Evolutionary conservation across 108 stramenopile genomes (phyloP), one percentile per base, ranked within the genome.

Genomic region (Cyclostephanos invisitatus): DNA sequence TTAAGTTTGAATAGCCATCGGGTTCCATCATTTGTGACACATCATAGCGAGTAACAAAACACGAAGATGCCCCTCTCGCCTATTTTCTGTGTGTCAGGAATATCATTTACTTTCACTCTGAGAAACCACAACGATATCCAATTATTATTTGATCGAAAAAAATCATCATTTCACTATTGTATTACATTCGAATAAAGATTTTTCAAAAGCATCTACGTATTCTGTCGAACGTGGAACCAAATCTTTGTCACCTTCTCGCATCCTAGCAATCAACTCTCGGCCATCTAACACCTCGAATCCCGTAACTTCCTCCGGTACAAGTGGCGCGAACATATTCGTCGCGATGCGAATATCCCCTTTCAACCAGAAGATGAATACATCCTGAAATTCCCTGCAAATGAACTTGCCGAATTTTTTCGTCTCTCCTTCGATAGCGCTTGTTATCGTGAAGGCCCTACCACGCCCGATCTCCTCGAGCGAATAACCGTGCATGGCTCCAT

Each of bases 301-400:
- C 1, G 60, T 20, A 17, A 80, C 79, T 67, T 80, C 79, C 38
- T 73, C 72, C 53, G 64, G 56, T 3, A 64, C 72, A 32, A 69
- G 55, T 7, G 79, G 79, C 1, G 72, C 67, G 73, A 80, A 80
- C 42, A 73, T 24, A 20, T 40, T 55, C 18, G 63, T 17, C 29
- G 64, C 49, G 25, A 80, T 59, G 32, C 55, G 44, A 0, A 17
- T 14, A 47, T 68, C 51, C 20, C 20, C 72, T 51, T 80, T 47
- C 63, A 62, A 73, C 73, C 67, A 64, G 12, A 80, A 37, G 29
- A 80, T 64, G 46, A 80, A 80, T 14, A 80, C 68, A 49, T 80
- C 79, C 70, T 80, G 79, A 74, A 74, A 80, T 49, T 80, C 79
- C 29, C 67, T 49, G 44, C 79, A 80, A 46, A 65, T 70, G 55